Evolutionary conservation across 345 rosid species (phyloP), one percentile per base, ranked within the genome.

Genomic region (Brassica nigra): DNA sequence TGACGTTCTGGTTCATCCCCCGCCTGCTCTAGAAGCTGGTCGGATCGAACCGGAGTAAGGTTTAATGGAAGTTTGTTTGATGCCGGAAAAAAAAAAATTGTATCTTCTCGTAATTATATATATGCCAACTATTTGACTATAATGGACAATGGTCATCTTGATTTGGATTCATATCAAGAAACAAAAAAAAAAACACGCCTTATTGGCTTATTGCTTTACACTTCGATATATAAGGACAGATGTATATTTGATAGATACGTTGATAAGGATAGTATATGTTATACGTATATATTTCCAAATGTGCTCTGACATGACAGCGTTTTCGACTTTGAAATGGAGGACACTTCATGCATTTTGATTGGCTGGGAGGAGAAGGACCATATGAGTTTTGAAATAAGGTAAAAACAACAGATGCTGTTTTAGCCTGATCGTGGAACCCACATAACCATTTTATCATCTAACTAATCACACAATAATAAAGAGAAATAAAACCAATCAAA

Each of bases 391-490:
- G 71, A 75, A 69, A 54, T 75, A 59, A 62, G 76, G 72, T 69
- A 75, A 80, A 80, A 75, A 80, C 83, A 79, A 31, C 83, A 52
- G 79, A 80, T 69, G 79, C 79, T 80, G 54, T 80, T 75, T 74
- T 69, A 18, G 79, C 34, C 71, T 80, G 67, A 63, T 68, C 18
- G 7, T 37, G 31, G 83, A 75, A 69, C 80, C 83, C 79, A 62
- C 8, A 36, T 58, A 67, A n/a, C 58, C 23, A 66, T 70, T 62
- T 62, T 68, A 69, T 74, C 18, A 52, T 49, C 27, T 20, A 20
- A 71, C 33, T 28, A 62, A 62, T 58, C 20, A 33, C 36, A 73
- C 36, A 62, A 31, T 59, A 58, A 29, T 68, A 61, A 74, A 67
- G 37, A 29, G 31, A 6, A 39, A 55, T 30, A n/a, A 55, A 79